A percentile compares a stretch with the other conserved stretches of the same genome.
These are phyloP conservation scores for Aspergillus phoenicis DNA, from an alignment of 2,329 filamentous ascomycete species.

Conservation along the genomic window DNA sequence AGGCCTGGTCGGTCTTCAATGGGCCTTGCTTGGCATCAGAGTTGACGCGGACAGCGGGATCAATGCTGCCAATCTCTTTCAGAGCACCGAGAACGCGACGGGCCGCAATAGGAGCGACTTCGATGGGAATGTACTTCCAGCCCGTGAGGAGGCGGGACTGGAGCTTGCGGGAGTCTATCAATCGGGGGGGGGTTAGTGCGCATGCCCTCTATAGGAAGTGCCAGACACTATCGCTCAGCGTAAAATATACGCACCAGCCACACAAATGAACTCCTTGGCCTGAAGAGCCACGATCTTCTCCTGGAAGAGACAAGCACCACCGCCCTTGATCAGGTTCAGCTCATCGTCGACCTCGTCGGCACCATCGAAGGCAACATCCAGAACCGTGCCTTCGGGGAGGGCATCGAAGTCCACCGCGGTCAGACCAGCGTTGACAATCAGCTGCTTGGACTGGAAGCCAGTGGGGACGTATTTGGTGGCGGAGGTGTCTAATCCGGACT, in stretches of 20 bases:
- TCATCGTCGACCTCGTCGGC: constrained; percentile 96
- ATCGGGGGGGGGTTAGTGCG: neutral
- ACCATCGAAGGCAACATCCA: constrained; percentile 94
- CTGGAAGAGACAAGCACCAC: constrained; percentile 95
- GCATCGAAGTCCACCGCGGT: constrained; percentile 76
- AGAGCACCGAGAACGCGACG: constrained; percentile 75
- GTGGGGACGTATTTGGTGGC: constrained; percentile 87
- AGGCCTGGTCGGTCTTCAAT: constrained; percentile 80
- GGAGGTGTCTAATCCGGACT: constrained; percentile 47
- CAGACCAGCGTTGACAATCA: constrained; percentile 79
- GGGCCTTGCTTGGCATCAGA: constrained; percentile 78
- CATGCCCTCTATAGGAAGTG: neutral
- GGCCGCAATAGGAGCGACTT: constrained; percentile 84
- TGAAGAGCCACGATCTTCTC: constrained; percentile 92
- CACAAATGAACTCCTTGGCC: constrained; percentile 82
- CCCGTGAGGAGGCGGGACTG: constrained; percentile 70
- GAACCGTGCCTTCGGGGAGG: constrained; percentile 62
- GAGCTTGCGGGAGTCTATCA: constrained; percentile 82
- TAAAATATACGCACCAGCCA: constrained; percentile 63
- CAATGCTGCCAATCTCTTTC: constrained; percentile 68
- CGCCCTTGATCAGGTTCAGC: constrained; percentile 96
- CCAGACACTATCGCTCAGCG: neutral
- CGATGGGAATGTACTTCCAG: constrained; percentile 89
- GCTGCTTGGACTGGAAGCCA: constrained; percentile 83
- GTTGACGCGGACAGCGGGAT: constrained; percentile 72